Percentiles rank a stretch among this genome's conserved stretches.
These are phyloP conservation scores for Cyclospora cayetanensis DNA, from an alignment of 169 alveolate species.

Conservation along the genomic window DNA sequence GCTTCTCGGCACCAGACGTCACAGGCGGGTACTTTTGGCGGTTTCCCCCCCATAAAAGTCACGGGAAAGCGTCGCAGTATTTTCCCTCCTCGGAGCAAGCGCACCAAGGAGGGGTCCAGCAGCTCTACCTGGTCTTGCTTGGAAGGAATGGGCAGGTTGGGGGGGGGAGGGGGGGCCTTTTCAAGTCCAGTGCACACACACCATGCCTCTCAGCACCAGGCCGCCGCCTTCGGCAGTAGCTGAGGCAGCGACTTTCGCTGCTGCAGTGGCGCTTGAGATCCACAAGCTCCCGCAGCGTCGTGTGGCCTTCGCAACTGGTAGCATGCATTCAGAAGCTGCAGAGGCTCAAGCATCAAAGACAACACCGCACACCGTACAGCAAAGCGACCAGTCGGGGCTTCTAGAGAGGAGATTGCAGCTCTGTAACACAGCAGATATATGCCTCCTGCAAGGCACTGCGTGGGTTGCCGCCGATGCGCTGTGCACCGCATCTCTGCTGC, in stretches of 20 bases:
- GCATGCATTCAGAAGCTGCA: not conserved
- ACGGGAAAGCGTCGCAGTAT: no score
- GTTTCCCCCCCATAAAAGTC: no score
- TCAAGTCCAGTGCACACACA: not conserved
- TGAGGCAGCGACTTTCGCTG: not conserved
- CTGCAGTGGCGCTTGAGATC: not conserved
- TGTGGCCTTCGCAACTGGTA: not conserved
- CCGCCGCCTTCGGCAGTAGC: constrained; percentile 27
- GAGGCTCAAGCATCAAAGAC: not conserved
- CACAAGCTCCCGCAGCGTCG: constrained; percentile 8
- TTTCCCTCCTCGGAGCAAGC: no score
- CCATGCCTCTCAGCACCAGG: constrained; percentile 41
- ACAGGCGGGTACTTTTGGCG: no score
- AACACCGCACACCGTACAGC: not conserved
- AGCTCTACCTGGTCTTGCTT: no score
- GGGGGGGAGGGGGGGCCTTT: no score
- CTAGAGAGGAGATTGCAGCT: constrained; percentile 42
- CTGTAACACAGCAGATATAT: constrained; percentile 45
- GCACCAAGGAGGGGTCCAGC: no score
- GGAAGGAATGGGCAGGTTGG: no score
- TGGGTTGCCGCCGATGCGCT: not conserved
- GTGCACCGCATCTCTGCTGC: no score
- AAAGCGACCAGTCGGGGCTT: not conserved
- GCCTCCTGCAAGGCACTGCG: constrained; percentile 42
- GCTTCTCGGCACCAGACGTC: no score